A percentile compares a stretch with the other conserved stretches of the same genome.
Conservation (phyloP, 2,329 filamentous ascomycete species). For the Arachnopeziza araneosa region DNA sequence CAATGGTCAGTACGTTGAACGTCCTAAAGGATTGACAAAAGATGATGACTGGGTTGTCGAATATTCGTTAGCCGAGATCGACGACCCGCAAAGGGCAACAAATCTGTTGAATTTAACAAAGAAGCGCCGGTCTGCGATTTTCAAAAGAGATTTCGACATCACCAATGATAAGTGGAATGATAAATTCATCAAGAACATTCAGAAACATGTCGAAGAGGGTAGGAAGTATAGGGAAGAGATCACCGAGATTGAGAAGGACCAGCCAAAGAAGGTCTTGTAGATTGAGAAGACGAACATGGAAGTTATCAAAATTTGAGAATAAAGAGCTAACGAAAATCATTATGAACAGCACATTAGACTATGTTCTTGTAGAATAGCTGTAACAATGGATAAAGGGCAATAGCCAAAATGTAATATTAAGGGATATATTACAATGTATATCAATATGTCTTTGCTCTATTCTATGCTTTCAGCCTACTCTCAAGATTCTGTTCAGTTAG, state of each 20-base stretch:
- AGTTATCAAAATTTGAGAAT: not conserved
- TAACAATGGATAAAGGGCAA: not conserved
- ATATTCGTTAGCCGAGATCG: constrained; percentile 66
- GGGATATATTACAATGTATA: not conserved
- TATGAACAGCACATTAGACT: not conserved
- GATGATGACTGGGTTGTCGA: constrained; percentile 65
- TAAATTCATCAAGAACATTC: constrained; percentile 32
- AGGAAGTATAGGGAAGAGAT: constrained; percentile 50
- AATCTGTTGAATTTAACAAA: constrained; percentile 52
- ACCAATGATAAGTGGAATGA: constrained; percentile 15
- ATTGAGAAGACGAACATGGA: constrained; percentile 3
- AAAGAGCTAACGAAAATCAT: not conserved
- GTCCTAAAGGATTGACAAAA: constrained; percentile 47
- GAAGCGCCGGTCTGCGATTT: constrained; percentile 45
- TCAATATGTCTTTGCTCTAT: not conserved
- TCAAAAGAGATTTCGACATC: constrained; percentile 31
- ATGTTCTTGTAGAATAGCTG: not conserved
- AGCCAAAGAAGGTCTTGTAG: constrained; percentile 45
- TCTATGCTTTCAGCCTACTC: not conserved
- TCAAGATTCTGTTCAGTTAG: no score
- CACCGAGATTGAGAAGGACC: constrained; percentile 44
- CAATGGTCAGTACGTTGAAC: constrained; percentile 56
- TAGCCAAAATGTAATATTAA: not conserved
- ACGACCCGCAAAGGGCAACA: constrained; percentile 34
- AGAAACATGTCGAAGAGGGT: constrained; percentile 48